Base-by-base conservation (phyloP, 768 basidiomycete genomes). In the Phylloporus rhodoxanthus region DNA sequence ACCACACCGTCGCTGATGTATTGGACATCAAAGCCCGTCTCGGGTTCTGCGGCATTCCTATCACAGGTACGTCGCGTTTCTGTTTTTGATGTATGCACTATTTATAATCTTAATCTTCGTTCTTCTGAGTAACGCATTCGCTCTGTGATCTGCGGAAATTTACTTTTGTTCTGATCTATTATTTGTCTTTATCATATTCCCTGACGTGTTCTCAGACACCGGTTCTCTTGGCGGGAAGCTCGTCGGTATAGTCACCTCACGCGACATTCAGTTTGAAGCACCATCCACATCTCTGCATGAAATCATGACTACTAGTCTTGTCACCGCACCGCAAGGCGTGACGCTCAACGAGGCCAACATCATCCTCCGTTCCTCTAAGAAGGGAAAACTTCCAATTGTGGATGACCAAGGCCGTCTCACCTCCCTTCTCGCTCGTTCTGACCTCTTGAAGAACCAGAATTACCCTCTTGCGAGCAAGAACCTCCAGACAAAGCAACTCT, bases 41-140 rank as follows among this genome's bases (percentile, higher is more conserved):
- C 15, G 96, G 96, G 1, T 99, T 96, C 69, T 91, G 90, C 59
- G 95, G 96, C 55, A 92, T 98, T 44, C 96, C 96, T 34, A 91
- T 99, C 69, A 98, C 96, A 30, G 91, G 92, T 95, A 57, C 62
- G 91, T 79, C n/a, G 51, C 15, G 9, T 21, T 37, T 57, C 54
- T 26, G 8, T 54, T 50, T 34, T 56, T 66, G 78, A 84, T 83
- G 79, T 76, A 72, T 69, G 68, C 64, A 59, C 51, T 50, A 58
- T 62, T 58, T 66, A 57, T 65, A 75, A 26, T 42, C n/a, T n/a
- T 72, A 82, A 88, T 80, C 87, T 92, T 92, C 87, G 89, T 89
- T 90, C 89, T 89, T 76, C 88, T 77, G 81, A 84, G 78, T 54
- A 75, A 78, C 85, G 82, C 82, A 76, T 28, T 48, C 69, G 45